A percentile compares a stretch with the other conserved stretches of the same genome.
Evolutionary conservation across 768 basidiomycete genomes (phyloP).

Genomic region (Saitozyma podzolica): DNA sequence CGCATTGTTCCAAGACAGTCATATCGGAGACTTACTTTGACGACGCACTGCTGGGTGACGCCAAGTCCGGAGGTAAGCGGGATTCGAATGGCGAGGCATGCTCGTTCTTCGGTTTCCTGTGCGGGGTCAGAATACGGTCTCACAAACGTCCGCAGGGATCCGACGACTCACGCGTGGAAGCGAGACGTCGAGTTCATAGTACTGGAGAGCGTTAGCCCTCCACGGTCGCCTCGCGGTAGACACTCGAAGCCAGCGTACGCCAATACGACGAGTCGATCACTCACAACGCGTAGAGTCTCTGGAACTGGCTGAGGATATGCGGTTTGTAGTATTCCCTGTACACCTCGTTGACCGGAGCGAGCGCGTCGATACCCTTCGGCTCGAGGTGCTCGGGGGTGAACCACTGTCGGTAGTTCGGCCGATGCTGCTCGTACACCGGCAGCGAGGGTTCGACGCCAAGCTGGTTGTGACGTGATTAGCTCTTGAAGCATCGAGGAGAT

Average conservation of each 20-base stretch:
- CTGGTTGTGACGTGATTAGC: background rate
- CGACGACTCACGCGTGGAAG: conserved; percentile 36
- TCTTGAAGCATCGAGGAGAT: background rate
- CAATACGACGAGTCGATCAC: conserved; percentile 1
- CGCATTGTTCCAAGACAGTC: background rate
- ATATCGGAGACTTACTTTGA: background rate
- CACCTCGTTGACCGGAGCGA: conserved; percentile 65
- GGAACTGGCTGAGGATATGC: conserved; percentile 57
- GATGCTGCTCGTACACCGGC: conserved; percentile 57
- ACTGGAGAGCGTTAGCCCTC: conserved; percentile 10
- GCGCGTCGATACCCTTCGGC: conserved; percentile 35
- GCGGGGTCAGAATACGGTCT: background rate
- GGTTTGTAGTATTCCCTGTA: conserved; percentile 64
- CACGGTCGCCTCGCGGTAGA: background rate
- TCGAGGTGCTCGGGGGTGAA: conserved; percentile 62
- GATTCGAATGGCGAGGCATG: conserved; percentile 43
- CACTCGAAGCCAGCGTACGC: background rate
- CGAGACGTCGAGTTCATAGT: conserved; percentile 52
- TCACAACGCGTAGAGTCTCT: conserved; percentile 49
- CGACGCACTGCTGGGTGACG: no score
- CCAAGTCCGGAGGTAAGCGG: conserved; percentile 17
- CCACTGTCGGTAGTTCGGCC: conserved; percentile 82
- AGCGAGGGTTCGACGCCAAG: conserved; percentile 33
- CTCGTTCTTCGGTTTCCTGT: conserved; percentile 36
- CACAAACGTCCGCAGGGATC: background rate